Percentiles rank a stretch among this genome's conserved stretches.
phyloP scores from a whole-genome alignment of 768 basidiomycete species.

The Lyophyllum semitale region DNA sequence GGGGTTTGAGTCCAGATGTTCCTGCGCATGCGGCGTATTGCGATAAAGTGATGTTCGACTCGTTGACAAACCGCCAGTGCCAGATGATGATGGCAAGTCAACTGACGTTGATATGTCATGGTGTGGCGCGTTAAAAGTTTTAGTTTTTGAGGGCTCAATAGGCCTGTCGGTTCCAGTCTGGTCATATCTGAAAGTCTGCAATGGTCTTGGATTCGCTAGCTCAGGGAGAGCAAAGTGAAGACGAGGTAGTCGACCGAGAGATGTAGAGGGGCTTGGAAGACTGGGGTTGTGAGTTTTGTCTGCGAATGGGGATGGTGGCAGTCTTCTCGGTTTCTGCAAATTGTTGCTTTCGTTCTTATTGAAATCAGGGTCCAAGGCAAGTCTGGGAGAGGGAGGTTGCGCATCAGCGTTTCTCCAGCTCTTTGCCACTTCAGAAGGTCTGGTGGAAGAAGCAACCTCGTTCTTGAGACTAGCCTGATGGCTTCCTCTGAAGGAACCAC shows the following conservation, averaged over 20 bases:
- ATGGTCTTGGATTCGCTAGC: not conserved
- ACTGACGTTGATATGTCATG: not conserved
- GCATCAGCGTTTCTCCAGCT: not conserved
- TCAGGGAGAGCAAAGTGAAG: not conserved
- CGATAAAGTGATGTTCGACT: not conserved
- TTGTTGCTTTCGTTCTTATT: not conserved
- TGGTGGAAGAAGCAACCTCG: not conserved
- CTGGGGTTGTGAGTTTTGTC: conserved; percentile 1
- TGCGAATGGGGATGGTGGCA: not conserved
- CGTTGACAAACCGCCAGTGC: not conserved
- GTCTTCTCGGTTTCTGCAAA: not conserved
- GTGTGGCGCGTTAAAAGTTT: not conserved
- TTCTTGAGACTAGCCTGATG: not conserved
- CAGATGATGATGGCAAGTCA: not conserved
- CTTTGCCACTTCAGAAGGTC: not conserved
- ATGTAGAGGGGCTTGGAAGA: not conserved
- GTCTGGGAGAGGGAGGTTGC: not conserved
- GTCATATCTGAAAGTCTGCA: not conserved
- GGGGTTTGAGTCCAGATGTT: not conserved
- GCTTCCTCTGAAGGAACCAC: not conserved
- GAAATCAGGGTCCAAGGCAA: not conserved
- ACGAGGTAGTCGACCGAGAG: not conserved
- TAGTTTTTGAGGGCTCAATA: not conserved
- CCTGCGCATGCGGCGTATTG: not conserved
- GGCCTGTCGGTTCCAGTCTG: not conserved